Conservation (phyloP, 2,329 filamentous ascomycete species). For the Fusarium robinianum region DNA sequence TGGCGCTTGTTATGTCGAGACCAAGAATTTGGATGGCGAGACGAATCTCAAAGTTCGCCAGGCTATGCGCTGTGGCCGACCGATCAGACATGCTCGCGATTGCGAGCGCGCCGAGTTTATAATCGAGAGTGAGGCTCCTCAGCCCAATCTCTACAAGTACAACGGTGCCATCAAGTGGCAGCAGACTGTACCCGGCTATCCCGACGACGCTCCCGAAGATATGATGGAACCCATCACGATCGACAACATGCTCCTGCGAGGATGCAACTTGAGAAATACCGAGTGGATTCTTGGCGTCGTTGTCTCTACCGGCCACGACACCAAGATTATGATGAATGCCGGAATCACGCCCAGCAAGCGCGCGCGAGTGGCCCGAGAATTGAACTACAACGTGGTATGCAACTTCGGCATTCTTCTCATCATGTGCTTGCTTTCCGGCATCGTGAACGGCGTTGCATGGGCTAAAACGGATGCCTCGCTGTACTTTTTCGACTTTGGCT, state of each 20-base stretch:
- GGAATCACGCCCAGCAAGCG: conserved; percentile 95
- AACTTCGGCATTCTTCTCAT: conserved; percentile 89
- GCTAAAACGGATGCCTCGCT: conserved; percentile 73
- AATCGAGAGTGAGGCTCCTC: conserved; percentile 88
- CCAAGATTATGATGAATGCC: conserved; percentile 99
- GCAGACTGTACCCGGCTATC: conserved; percentile 68
- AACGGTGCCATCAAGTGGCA: conserved; percentile 87
- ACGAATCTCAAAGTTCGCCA: conserved; percentile 96
- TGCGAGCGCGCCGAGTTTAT: conserved; percentile 87
- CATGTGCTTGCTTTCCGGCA: conserved; percentile 85
- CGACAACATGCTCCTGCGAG: conserved; percentile 92
- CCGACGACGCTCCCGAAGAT: conserved; percentile 65
- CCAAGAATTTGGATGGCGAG: conserved; percentile 96
- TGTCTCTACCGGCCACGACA: conserved; percentile 92
- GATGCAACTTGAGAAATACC: conserved; percentile 91
- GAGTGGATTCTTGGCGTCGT: conserved; percentile 95
- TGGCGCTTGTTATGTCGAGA: conserved; percentile 95
- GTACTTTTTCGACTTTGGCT: conserved; percentile 82
- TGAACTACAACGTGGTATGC: conserved; percentile 97
- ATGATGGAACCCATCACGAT: conserved; percentile 95
- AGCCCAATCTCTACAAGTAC: conserved; percentile 95
- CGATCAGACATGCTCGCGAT: conserved; percentile 85
- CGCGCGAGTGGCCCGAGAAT: conserved; percentile 83
- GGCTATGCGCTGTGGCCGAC: conserved; percentile 81
- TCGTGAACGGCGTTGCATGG: conserved; percentile 87